Evolutionary conservation across 257 asterid genomes (phyloP), one percentile per base, ranked within the genome.

Genomic region (Solanum pimpinellifolium): DNA sequence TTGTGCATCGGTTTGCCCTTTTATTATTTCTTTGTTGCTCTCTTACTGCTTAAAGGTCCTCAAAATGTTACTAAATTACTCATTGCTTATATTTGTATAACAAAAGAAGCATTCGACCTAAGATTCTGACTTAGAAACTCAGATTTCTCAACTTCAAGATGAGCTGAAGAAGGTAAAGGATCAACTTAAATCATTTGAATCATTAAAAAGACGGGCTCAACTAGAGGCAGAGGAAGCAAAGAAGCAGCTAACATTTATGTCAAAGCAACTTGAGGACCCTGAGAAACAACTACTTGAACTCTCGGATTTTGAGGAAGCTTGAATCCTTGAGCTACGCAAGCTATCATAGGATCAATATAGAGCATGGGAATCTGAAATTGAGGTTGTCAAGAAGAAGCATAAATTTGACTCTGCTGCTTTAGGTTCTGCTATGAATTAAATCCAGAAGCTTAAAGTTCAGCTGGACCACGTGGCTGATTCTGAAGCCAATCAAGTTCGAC

Each of bases 291-390:
- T 96, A 78, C 83, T 87, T 23, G 95, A 95, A 81, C 90, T 96
- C 86, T 93, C 95, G 2, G 97, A 93, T 29, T 92, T 94, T 1
- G 99, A 97, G 90, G 98, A 96, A 70, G 85, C 94, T 85, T 92
- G 96, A 59, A 82, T 95, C 83, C 96, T 93, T 49, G 98, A 97
- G 65, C 82, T 97, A 66, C 94, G 95, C 35, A 93, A 95, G 93
- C 86, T 94, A 88, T 96, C 99, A 42, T 98, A 94, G 83, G 98
- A 96, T 84, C 93, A 98, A 11, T 97, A 97, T 76, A 93, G 93
- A 68, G 97, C 82, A 49, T 95, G 98, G 98, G 93, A 94, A 87
- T 92, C 95, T 10, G 98, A 97, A 82, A 93, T 97, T 49, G 98
- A 95, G 86, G 95, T 96, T 65, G 89, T 94, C 69, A 94, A 91